Percentiles rank a stretch among this genome's conserved stretches.
phyloP scores from a whole-genome alignment of 352 stramenopile species.

The Phytopythium litorale region DNA sequence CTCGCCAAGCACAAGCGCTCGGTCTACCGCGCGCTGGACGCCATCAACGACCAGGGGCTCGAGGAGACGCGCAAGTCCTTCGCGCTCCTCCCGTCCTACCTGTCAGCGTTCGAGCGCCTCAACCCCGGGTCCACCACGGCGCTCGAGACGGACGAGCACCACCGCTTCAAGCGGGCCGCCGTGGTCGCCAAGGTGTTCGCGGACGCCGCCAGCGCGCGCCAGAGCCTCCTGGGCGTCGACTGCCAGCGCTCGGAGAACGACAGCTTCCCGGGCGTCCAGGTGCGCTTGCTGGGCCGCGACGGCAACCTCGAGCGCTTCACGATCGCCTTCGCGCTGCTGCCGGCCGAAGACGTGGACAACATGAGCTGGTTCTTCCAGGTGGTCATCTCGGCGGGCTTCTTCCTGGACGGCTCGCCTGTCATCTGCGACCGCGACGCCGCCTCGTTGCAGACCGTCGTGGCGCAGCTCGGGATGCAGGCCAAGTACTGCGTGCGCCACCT shows the following conservation, averaged over 20 bases:
- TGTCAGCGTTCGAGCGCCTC: not conserved
- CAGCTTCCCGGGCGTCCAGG: constrained; percentile 3
- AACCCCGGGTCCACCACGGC: not conserved
- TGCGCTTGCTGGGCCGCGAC: constrained; percentile 1
- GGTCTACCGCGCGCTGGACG: constrained; percentile 26
- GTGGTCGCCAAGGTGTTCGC: constrained; percentile 4
- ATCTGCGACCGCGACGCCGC: constrained; percentile 2
- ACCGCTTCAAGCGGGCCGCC: not conserved
- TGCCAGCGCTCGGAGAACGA: not conserved
- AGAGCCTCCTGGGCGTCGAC: constrained; percentile 2
- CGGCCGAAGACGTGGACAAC: constrained; percentile 1
- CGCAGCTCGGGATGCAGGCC: not conserved
- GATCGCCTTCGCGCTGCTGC: constrained; percentile 1
- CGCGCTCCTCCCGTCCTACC: not conserved
- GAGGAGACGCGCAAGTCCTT: not conserved
- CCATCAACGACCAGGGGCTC: constrained; percentile 10
- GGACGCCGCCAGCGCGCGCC: not conserved
- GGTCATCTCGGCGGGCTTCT: not conserved
- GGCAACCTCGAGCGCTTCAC: constrained; percentile 4
- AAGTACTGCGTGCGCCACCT: constrained; percentile 4
- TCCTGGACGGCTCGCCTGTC: constrained; percentile 1
- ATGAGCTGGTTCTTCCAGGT: constrained; percentile 3
- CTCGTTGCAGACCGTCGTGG: not conserved
- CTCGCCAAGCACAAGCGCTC: constrained; percentile 20
- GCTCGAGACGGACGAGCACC: constrained; percentile 4